Evolutionary conservation across 2,329 filamentous ascomycete genomes (phyloP).

Genomic region (Hirsutella rhossiliensis): DNA sequence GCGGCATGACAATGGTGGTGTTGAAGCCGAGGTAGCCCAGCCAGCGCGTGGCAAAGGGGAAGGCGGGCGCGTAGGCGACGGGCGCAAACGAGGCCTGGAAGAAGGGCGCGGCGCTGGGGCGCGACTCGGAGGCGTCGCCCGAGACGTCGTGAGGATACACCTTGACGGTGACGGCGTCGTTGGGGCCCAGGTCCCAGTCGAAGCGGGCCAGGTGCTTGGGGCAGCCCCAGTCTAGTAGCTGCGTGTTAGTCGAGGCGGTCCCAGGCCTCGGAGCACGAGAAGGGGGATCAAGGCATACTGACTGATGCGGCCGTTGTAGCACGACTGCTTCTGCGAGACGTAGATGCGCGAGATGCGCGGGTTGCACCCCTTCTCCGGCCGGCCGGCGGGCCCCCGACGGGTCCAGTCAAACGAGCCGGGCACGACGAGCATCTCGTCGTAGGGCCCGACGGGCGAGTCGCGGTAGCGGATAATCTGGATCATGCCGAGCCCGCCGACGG

Average conservation of each 20-base stretch:
- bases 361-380: constrained; percentile 20
- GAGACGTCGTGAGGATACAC: constrained; percentile 31
- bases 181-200: constrained; percentile 25
- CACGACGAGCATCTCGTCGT: constrained; percentile 38
- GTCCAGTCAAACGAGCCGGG: constrained; percentile 33
- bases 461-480: constrained; percentile 39
- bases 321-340: constrained; percentile 38
- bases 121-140: constrained; percentile 16
- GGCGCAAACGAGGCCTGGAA: constrained; percentile 34
- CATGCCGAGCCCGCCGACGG: constrained; percentile 32
- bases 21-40: constrained; percentile 28
- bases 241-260: background rate
- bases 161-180: constrained; percentile 25
- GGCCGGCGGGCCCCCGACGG: constrained; percentile 19
- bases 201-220: constrained; percentile 43
- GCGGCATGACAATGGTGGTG: constrained; percentile 33
- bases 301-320: constrained; percentile 41
- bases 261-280: too few relatives aligned
- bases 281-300: constrained; percentile 23
- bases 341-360: constrained; percentile 39
- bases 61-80: constrained; percentile 26
- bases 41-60: constrained; percentile 29
- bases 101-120: constrained; percentile 23
- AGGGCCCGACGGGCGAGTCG: constrained; percentile 37
- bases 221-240: constrained; percentile 36